Evolutionary conservation across 805 yeast species (phyloP).

Genomic region (Myxozyma neotropica): DNA sequence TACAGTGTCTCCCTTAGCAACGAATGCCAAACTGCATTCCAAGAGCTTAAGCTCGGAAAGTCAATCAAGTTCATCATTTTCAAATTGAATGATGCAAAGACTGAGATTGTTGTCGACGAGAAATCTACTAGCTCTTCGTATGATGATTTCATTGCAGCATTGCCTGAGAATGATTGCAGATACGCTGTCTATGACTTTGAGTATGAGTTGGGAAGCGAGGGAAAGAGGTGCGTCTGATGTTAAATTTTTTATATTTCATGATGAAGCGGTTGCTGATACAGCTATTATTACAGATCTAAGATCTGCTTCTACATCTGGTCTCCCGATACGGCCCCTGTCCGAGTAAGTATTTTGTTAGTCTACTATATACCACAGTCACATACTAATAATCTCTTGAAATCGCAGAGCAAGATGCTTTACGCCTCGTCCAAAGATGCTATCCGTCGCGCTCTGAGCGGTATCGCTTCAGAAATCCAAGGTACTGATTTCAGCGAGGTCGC

Average conservation of each 20-base stretch:
- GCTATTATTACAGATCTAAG: conserved; percentile 51
- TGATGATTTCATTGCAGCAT: conserved; percentile 80
- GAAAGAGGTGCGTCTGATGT: conserved; percentile 78
- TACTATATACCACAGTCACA: not conserved
- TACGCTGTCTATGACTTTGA: conserved; percentile 97
- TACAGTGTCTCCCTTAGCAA: conserved; percentile 79
- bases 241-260: not conserved
- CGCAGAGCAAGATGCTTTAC: conserved; percentile 84
- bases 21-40: conserved; percentile 91
- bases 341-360: conserved; percentile 41
- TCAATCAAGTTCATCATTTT: conserved; percentile 82
- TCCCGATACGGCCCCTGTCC: conserved; percentile 95
- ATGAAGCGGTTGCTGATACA: not conserved
- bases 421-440: conserved; percentile 98
- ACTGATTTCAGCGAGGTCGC: conserved; percentile 97
- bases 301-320: conserved; percentile 86
- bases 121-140: conserved; percentile 76
- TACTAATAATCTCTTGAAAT: not conserved
- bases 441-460: conserved; percentile 96
- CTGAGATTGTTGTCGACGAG: conserved; percentile 86
- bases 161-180: conserved; percentile 95
- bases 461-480: conserved; percentile 93
- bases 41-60: conserved; percentile 87
- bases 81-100: conserved; percentile 79
- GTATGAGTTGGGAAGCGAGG: conserved; percentile 90